phyloP scores from a whole-genome alignment of 495 filamentous ascomycete species.

The Trichodelitschia bisporula region DNA sequence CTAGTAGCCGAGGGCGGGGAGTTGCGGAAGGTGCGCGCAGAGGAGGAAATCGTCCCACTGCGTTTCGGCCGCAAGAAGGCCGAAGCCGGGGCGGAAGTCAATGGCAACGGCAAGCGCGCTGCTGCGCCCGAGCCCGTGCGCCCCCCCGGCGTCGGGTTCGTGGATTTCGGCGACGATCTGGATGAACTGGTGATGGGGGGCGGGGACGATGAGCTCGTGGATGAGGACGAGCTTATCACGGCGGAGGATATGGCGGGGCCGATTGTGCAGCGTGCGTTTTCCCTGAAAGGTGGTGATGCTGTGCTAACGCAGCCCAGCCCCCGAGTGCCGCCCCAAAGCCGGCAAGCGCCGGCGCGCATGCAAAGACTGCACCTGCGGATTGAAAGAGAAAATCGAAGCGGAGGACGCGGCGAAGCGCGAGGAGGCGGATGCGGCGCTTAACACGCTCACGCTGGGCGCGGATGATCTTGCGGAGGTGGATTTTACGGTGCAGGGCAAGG shows the following conservation, averaged over 20 bases:
- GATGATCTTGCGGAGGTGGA: constrained; percentile 74
- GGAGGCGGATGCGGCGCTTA: constrained; percentile 32
- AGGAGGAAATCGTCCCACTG: constrained; percentile 40
- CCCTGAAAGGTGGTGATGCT: not conserved
- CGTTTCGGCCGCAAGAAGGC: constrained; percentile 44
- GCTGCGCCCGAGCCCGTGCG: constrained; percentile 18
- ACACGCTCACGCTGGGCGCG: constrained; percentile 44
- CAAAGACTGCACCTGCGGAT: constrained; percentile 93
- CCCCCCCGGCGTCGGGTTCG: constrained; percentile 36
- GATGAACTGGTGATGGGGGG: constrained; percentile 22
- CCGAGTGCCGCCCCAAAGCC: constrained; percentile 57
- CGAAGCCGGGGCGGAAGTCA: constrained; percentile 17
- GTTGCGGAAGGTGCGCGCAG: constrained; percentile 15
- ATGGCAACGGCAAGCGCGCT: constrained; percentile 23
- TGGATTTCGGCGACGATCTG: constrained; percentile 46
- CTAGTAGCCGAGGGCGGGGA: constrained; percentile 31
- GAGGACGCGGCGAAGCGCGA: constrained; percentile 51
- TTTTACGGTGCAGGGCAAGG: constrained; percentile 88
- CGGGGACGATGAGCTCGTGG: constrained; percentile 56
- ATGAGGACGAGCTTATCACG: constrained; percentile 65
- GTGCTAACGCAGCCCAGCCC: constrained; percentile 22
- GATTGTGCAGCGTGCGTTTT: constrained; percentile 45
- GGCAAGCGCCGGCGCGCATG: constrained; percentile 79
- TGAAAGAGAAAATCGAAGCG: constrained; percentile 51
- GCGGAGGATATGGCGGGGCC: constrained; percentile 57